phyloP scores from a whole-genome alignment of 169 alveolate species.

The Pseudocohnilembus persalinus region DNA sequence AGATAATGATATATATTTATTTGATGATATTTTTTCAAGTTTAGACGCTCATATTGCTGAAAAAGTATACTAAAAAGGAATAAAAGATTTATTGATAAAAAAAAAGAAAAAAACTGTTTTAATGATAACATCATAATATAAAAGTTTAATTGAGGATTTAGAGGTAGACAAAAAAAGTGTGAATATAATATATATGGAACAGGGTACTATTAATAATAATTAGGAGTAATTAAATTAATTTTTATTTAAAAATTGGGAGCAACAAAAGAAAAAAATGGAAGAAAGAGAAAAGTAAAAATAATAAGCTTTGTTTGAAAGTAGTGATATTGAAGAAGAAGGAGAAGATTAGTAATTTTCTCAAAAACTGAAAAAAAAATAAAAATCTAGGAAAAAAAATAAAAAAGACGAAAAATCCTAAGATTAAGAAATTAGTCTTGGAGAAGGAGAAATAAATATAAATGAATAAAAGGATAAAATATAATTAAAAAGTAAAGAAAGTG shows the following conservation, averaged over 20 bases:
- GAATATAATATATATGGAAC: conserved; percentile 21
- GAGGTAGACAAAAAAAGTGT: conserved; percentile 16
- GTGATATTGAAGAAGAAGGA: conserved; percentile 1
- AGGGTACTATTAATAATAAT: conserved; percentile 15
- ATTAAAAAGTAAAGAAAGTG: too few species aligned
- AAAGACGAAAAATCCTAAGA: too few species aligned
- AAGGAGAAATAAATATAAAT: too few species aligned
- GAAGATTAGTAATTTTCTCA: not conserved
- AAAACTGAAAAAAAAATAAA: not conserved
- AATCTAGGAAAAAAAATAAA: not conserved
- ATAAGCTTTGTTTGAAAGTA: conserved; percentile 1
- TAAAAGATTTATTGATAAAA: conserved; percentile 37
- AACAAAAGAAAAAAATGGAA: conserved; percentile 22
- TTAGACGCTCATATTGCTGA: conserved; percentile 53
- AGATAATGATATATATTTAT: conserved; percentile 49
- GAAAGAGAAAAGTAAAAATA: conserved; percentile 13
- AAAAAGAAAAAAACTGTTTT: conserved; percentile 41
- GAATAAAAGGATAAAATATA: too few species aligned
- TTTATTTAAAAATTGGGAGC: conserved; percentile 11
- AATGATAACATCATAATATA: conserved; percentile 37
- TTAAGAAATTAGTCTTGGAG: too few species aligned
- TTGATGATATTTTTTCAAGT: conserved; percentile 58
- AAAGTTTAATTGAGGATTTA: conserved; percentile 23
- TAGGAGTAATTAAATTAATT: conserved; percentile 14
- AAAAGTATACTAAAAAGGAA: conserved; percentile 43